These are phyloP conservation scores for Brachypodium distachyon DNA, from an alignment of 202 grass and related monocot species.

Conservation along the genomic window DNA sequence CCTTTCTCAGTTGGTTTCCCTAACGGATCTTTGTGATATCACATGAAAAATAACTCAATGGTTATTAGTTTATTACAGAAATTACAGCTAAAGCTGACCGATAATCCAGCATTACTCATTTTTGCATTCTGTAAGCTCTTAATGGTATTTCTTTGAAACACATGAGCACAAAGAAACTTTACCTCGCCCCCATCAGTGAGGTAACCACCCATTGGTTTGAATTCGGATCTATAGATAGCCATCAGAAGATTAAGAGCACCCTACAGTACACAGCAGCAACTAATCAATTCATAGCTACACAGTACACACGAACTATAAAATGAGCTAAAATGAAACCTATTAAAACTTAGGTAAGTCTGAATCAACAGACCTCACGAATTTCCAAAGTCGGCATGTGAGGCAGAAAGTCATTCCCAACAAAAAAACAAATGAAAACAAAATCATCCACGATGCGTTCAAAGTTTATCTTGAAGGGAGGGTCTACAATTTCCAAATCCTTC, in stretches of 20 bases:
- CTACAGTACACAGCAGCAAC: conserved; percentile 39
- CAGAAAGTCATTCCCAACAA: conserved; percentile 98
- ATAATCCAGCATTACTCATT: not conserved
- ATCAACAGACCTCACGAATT: conserved; percentile 90
- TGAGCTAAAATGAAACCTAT: conserved; percentile 2
- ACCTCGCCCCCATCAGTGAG: conserved; percentile 98
- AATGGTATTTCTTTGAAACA: not conserved
- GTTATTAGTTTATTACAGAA: not conserved
- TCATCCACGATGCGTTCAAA: conserved; percentile 92
- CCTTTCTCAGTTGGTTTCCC: not conserved
- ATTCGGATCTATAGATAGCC: conserved; percentile 84
- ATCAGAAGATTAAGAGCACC: conserved; percentile 94
- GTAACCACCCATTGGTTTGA: conserved; percentile 85
- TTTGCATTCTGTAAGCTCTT: conserved; percentile 7
- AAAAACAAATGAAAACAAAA: conserved; percentile 99
- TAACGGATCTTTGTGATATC: not conserved
- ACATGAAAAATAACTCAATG: not conserved
- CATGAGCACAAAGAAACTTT: conserved; percentile 34
- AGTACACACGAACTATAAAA: not conserved
- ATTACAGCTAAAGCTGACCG: not conserved
- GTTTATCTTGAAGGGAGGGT: conserved; percentile 91
- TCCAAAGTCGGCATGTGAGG: conserved; percentile 99
- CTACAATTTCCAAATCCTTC: conserved; percentile 81
- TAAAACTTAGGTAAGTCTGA: not conserved
- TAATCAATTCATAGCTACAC: not conserved